These are phyloP conservation scores for Penicillium thymicola DNA, from an alignment of 2,329 filamentous ascomycete genomes.

Conservation along the genomic window DNA sequence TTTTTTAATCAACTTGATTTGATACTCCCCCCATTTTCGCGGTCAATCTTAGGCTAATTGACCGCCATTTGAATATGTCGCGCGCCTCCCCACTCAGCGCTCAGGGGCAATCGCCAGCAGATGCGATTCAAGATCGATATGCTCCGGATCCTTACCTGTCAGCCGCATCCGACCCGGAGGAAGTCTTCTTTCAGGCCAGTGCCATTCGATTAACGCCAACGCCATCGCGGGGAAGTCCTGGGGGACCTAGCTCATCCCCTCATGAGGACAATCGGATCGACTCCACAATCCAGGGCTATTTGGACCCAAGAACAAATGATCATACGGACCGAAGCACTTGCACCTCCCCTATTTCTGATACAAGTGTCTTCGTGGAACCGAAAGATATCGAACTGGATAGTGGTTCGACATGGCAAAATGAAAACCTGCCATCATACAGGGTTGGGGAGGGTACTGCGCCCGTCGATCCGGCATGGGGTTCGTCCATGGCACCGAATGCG, in stretches of 20 bases:
- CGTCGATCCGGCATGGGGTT: conserved; percentile 13
- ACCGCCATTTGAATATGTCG: conserved; percentile 19
- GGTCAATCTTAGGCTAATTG: neutral
- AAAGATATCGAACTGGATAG: conserved; percentile 17
- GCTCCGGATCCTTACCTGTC: conserved; percentile 41
- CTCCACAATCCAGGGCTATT: conserved; percentile 13
- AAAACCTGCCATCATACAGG: conserved; percentile 11
- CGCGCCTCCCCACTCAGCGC: conserved; percentile 21
- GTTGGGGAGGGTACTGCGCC: conserved; percentile 8
- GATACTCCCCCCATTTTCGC: neutral
- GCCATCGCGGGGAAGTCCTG: conserved; percentile 22
- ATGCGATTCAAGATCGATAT: conserved; percentile 32
- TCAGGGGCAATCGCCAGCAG: conserved; percentile 21
- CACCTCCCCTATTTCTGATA: conserved; percentile 8
- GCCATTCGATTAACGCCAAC: conserved; percentile 35
- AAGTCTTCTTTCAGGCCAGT: conserved; percentile 34
- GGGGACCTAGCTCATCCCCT: conserved; percentile 14
- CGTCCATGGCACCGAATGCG: conserved; percentile 16
- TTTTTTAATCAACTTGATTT: neutral
- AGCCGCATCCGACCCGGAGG: conserved; percentile 38
- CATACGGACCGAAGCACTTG: conserved; percentile 9
- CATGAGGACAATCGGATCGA: conserved; percentile 15
- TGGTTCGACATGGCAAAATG: conserved; percentile 10
- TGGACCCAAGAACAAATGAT: conserved; percentile 9
- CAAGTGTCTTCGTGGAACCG: conserved; percentile 15